Evolutionary conservation across 805 yeast species (phyloP).

Genomic region (Candida nanaspora): DNA sequence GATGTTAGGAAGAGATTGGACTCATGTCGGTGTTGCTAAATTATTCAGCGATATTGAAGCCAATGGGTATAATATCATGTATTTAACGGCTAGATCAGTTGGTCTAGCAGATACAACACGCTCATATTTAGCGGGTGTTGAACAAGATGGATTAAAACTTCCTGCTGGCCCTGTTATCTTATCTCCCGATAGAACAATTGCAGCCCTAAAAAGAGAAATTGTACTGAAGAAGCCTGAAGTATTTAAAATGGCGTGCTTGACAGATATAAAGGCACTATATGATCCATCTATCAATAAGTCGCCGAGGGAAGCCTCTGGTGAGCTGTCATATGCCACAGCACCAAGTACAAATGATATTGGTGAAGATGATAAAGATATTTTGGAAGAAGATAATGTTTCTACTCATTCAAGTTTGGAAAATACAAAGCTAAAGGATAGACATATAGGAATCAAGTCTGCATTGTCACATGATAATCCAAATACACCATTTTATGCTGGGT

Average conservation of each 20-base stretch:
- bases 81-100: slow-evolving; percentile 89
- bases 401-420: no score
- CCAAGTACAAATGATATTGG: not conserved
- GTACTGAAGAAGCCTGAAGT: slow-evolving; percentile 94
- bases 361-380: not conserved
- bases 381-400: not conserved
- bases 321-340: no score
- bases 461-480: slow-evolving; percentile 30
- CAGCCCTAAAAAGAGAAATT: slow-evolving; percentile 87
- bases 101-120: slow-evolving; percentile 94
- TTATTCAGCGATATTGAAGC: slow-evolving; percentile 77
- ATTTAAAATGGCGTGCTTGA: slow-evolving; percentile 95
- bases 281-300: not conserved
- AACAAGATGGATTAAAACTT: slow-evolving; percentile 64
- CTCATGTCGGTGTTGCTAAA: slow-evolving; percentile 92
- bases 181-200: slow-evolving; percentile 94
- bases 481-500: slow-evolving; percentile 94
- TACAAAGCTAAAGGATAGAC: not conserved
- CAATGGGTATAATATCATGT: slow-evolving; percentile 91
- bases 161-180: slow-evolving; percentile 92
- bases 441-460: not conserved
- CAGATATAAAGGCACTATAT: slow-evolving; percentile 75
- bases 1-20: slow-evolving; percentile 95
- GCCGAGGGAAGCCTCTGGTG: not conserved
- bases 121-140: slow-evolving; percentile 68